These are phyloP conservation scores for Fusarium compactum DNA, from an alignment of 2,329 filamentous ascomycete species.

Conservation along the genomic window DNA sequence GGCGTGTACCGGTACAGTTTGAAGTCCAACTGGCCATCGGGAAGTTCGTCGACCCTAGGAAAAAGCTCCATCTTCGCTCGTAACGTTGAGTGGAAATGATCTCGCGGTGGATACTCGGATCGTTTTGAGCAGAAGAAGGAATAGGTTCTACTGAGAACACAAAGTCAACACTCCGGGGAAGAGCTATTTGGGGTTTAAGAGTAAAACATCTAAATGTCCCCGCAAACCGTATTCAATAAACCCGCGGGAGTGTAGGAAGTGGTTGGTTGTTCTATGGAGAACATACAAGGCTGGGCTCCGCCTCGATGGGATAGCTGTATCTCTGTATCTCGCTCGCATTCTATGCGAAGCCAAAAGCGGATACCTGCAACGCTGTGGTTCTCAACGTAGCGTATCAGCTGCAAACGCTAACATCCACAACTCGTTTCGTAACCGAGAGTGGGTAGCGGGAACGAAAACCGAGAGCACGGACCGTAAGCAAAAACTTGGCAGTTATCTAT, in stretches of 20 bases:
- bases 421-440: not conserved
- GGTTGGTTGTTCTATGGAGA: no score
- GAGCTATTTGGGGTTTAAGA: no score
- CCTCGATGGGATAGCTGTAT: not conserved
- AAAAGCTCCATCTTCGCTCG: no score
- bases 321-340: not conserved
- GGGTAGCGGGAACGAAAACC: not conserved
- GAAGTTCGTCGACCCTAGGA: no score
- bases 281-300: not conserved
- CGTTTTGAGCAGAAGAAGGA: no score
- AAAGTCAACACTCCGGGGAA: not conserved
- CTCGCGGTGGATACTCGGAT: rapidly evolving
- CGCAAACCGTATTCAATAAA: no score
- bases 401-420: no score
- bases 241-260: no score
- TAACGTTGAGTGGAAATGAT: no score
- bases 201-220: no score
- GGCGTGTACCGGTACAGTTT: constrained; percentile 20
- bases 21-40: not conserved
- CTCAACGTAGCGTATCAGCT: not conserved
- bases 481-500: not conserved
- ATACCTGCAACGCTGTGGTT: not conserved
- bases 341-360: not conserved
- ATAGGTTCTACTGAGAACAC: not conserved
- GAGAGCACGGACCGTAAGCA: not conserved